These are phyloP conservation scores for Albophoma yamanashiensis DNA, from an alignment of 2,329 filamentous ascomycete species.

Conservation along the genomic window DNA sequence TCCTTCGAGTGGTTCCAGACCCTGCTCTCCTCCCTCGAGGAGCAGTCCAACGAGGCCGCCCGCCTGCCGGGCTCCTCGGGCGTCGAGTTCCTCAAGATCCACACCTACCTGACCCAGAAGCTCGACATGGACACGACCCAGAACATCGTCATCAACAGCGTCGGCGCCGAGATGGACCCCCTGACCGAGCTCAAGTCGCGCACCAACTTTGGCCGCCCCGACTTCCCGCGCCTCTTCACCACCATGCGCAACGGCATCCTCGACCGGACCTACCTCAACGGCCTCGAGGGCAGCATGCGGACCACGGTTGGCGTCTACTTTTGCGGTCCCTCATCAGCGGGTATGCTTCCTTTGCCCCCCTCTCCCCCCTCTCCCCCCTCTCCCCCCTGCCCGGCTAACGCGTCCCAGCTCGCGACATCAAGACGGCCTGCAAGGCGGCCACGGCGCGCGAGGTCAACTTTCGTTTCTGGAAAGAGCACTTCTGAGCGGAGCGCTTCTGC, in stretches of 20 bases:
- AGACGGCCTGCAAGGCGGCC: constrained; percentile 64
- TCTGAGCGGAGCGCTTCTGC: constrained; percentile 27
- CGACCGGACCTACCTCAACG: constrained; percentile 74
- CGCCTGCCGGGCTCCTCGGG: constrained; percentile 56
- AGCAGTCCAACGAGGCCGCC: constrained; percentile 64
- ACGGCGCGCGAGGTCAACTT: constrained; percentile 76
- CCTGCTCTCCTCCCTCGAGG: constrained; percentile 79
- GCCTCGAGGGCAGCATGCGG: constrained; percentile 62
- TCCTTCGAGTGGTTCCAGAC: constrained; percentile 99
- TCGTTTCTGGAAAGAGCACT: constrained; percentile 98
- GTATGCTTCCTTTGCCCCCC: constrained; percentile 23
- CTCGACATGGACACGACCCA: constrained; percentile 86
- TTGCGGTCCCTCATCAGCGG: constrained; percentile 72
- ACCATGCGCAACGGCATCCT: constrained; percentile 83
- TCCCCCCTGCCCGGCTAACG: constrained; percentile 18
- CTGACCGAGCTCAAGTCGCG: constrained; percentile 81
- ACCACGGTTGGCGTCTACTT: constrained; percentile 97
- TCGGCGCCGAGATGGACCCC: constrained; percentile 79
- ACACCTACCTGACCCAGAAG: constrained; percentile 93
- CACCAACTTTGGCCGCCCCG: constrained; percentile 90
- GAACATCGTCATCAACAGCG: constrained; percentile 94
- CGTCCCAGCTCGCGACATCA: constrained; percentile 65
- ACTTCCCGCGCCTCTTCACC: constrained; percentile 71
- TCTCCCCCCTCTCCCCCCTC: background rate
- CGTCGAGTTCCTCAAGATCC: constrained; percentile 87